Evolutionary conservation across 1,284 basidiomycete species (phyloP), one percentile per base, ranked within the genome.

Genomic region (Austroboletus rostrupii): DNA sequence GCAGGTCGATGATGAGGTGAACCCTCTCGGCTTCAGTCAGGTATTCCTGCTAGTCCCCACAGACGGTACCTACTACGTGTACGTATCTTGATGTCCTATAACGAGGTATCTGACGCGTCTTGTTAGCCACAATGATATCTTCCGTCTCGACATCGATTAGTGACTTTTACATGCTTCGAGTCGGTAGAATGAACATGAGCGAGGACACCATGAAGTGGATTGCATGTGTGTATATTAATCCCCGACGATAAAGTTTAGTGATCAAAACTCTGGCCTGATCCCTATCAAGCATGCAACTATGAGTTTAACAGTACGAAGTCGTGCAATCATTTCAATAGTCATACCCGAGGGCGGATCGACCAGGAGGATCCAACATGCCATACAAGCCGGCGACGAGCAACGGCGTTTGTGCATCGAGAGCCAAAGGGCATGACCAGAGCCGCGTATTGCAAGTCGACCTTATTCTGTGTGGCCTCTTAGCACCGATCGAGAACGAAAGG

Each of bases 41-140:
- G 75, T 86, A 53, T 99, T 98, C 83, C 92, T 95, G 58, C 82
- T 98, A 45, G 79, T 90, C 53, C 87, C 83, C 29, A 92, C 97
- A 20, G 81, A 75, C 16, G 69, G 63, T 26, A 82, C 81, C 58
- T 97, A 91, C 79, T 97, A 87, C 68, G 90, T 97, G 85, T 93
- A 74, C 52, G 86, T 71, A 50, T 54, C 36, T 23, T 10, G n/a
- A 21, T 20, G 23, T 36, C 28, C 40, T 23, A 19, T 29, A 31
- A 5, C 37, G 41, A 19, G 16, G 28, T 42, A 29, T 47, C 45
- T 23, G 21, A 54, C 37, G 23, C 26, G 9, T 48, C 45, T 48
- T 43, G 12, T 4, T 61, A 91, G 88, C 44, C 76, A 78, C 67
- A 94, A 94, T 70, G 90, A 94, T 69, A 83, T 94, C 57, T 94